Evolutionary conservation across 2,329 filamentous ascomycete genomes (phyloP).

Genomic region (Ophiostoma sp.): DNA sequence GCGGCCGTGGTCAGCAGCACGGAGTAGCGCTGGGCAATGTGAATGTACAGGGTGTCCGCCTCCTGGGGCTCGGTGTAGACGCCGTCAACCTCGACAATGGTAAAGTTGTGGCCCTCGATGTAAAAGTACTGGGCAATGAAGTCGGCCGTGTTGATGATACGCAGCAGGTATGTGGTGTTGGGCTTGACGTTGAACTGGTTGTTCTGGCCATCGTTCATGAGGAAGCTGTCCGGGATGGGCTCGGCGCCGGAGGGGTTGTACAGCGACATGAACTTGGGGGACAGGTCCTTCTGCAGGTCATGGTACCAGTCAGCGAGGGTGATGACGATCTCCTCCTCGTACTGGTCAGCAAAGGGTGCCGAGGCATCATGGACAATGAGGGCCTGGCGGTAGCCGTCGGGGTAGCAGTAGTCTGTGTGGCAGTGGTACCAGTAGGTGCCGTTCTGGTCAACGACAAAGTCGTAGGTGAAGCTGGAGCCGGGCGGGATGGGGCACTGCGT

Average conservation of each 20-base stretch:
- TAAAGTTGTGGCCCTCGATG: conserved; percentile 62
- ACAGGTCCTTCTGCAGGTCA: conserved; percentile 45
- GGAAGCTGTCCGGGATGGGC: conserved; percentile 60
- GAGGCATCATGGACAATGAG: conserved; percentile 46
- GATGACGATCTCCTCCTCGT: conserved; percentile 58
- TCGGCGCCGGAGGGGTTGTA: conserved; percentile 54
- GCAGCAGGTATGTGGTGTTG: conserved; percentile 66
- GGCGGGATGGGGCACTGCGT: conserved; percentile 63
- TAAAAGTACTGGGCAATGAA: conserved; percentile 63
- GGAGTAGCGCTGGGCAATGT: conserved; percentile 61
- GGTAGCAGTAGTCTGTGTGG: conserved; percentile 62
- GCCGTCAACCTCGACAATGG: conserved; percentile 67
- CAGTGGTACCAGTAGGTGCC: conserved; percentile 80
- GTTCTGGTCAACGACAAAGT: conserved; percentile 55
- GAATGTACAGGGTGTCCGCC: conserved; percentile 59
- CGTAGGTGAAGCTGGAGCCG: conserved; percentile 61
- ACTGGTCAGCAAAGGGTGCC: conserved; percentile 51
- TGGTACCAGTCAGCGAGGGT: conserved; percentile 70
- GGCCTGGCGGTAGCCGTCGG: conserved; percentile 48
- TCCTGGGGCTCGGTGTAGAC: conserved; percentile 58
- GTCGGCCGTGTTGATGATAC: conserved; percentile 66
- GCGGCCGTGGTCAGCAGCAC: conserved; percentile 60
- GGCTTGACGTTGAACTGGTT: conserved; percentile 55
- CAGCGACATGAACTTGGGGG: conserved; percentile 47
- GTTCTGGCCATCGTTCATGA: conserved; percentile 66